Conservation (phyloP, 1,284 basidiomycete species). For the Anthracocystis setariae region DNA sequence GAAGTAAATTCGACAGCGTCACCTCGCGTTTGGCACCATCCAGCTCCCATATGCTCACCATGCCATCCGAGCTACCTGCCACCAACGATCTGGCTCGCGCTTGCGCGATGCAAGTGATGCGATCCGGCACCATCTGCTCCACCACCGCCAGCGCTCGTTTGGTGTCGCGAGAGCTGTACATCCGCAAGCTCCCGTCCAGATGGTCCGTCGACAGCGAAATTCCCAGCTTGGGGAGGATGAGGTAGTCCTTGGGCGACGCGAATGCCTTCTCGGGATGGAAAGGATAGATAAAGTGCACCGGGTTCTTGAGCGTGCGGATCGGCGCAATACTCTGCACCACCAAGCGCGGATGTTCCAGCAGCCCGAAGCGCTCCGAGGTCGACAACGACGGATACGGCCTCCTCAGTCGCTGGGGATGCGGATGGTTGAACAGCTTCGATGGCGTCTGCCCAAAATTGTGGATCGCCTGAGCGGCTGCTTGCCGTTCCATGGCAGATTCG, state of each 20-base stretch:
- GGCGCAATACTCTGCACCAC: constrained; percentile 61
- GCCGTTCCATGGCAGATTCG: constrained; percentile 83
- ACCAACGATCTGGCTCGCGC: constrained; percentile 78
- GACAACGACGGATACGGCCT: constrained; percentile 16
- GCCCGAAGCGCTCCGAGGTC: constrained; percentile 72
- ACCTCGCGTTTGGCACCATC: constrained; percentile 39
- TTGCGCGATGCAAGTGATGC: constrained; percentile 74
- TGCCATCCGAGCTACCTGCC: constrained; percentile 73
- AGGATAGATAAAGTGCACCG: constrained; percentile 73
- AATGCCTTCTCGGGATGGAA: constrained; percentile 74
- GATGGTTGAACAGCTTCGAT: constrained; percentile 77
- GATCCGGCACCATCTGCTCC: constrained; percentile 43
- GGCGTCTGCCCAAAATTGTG: constrained; percentile 77
- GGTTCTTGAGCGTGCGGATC: constrained; percentile 64
- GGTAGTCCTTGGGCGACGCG: constrained; percentile 74
- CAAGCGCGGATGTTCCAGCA: constrained; percentile 77
- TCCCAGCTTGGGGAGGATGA: constrained; percentile 74
- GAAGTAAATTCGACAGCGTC: constrained; percentile 72
- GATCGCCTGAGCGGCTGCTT: constrained; percentile 92
- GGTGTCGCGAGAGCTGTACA: constrained; percentile 66
- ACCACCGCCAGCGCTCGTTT: constrained; percentile 74
- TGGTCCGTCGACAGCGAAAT: constrained; percentile 77
- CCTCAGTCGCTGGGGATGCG: constrained; percentile 79
- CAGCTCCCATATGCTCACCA: constrained; percentile 50
- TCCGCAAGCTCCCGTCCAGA: constrained; percentile 72